These are phyloP conservation scores for Spiromastix sp. DNA, from an alignment of 2,329 filamentous ascomycete genomes.

Conservation along the genomic window DNA sequence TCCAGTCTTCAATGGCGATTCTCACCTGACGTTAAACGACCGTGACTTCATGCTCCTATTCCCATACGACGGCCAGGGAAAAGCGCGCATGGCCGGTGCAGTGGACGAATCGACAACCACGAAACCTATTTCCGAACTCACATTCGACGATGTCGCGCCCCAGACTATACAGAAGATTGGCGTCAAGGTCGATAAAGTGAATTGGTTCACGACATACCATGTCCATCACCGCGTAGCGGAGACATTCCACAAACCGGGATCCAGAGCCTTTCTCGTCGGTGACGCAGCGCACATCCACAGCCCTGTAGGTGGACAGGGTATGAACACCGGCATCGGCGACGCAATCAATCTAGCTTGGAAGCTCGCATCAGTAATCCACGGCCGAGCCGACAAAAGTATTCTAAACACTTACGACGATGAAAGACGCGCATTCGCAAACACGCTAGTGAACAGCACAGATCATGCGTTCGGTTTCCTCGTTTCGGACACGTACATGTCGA, in stretches of 20 bases:
- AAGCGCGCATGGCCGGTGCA: constrained; percentile 19
- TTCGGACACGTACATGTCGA: constrained; percentile 31
- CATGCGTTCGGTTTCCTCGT: constrained; percentile 30
- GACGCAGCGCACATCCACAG: constrained; percentile 50
- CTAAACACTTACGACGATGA: constrained; percentile 22
- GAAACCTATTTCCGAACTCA: constrained; percentile 15
- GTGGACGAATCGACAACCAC: constrained; percentile 13
- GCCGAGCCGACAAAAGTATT: constrained; percentile 15
- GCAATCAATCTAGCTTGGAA: constrained; percentile 38
- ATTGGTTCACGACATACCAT: constrained; percentile 36
- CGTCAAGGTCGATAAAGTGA: constrained; percentile 19
- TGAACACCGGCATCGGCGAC: constrained; percentile 49
- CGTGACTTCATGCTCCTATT: constrained; percentile 28
- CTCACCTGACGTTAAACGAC: constrained; percentile 23
- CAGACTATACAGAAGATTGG: constrained; percentile 14
- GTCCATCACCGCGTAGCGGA: constrained; percentile 35
- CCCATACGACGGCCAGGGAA: constrained; percentile 15
- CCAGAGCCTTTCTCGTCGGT: constrained; percentile 44
- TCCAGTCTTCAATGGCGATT: constrained; percentile 21
- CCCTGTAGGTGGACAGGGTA: constrained; percentile 46
- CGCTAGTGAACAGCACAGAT: constrained; percentile 35
- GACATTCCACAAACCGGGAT: constrained; percentile 35
- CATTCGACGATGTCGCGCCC: constrained; percentile 22
- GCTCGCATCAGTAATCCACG: constrained; percentile 19
- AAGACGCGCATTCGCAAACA: constrained; percentile 40